Evolutionary conservation across 352 stramenopile species (phyloP), one percentile per base, ranked within the genome.

Genomic region (Aphanomyces invadans): DNA sequence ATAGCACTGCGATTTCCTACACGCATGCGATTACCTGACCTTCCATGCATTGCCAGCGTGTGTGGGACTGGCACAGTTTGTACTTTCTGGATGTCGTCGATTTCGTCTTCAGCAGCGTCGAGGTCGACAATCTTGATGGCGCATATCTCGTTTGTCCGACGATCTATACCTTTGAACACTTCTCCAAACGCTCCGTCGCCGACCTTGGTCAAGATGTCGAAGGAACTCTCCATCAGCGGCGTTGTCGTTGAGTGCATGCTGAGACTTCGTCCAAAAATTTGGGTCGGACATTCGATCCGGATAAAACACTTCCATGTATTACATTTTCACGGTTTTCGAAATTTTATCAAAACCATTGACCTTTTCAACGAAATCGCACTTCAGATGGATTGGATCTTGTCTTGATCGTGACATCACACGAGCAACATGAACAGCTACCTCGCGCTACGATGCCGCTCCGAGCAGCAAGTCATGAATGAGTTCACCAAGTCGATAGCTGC

Each of bases 1-100:
- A 93, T 3, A 97, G 74, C 68, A 96, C 86, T 21, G 89, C 66
- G 65, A 97, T 97, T 69, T 97, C 90, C 78, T 94, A 68, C 52
- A 51, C 26, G 10, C 23, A 32, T 46, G 3, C 25, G 29, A 45
- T 70, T 17, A 25, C 5, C 31, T 21, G 21, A 7, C 12, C 46
- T 15, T 54, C 46, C 19, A 54, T 23, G 28, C 46, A 23, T 29
- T 54, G 39, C 28, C 19, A 23, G 17, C 59, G n/a, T 21, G 23
- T 19, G 15, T 19, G 15, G n/a, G n/a, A n/a, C n/a, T n/a, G n/a
- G n/a, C n/a, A n/a, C n/a, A n/a, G n/a, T 17, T 9, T 46, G 57
- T 52, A 88, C 80, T 75, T 89, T 81, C 76, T 90, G 81, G 62
- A 94, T 80, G 70, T 95, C 86, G 56, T 95, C 86, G 65, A 92